These are phyloP conservation scores for Populus deltoides DNA, from an alignment of 345 rosid species.

Conservation along the genomic window DNA sequence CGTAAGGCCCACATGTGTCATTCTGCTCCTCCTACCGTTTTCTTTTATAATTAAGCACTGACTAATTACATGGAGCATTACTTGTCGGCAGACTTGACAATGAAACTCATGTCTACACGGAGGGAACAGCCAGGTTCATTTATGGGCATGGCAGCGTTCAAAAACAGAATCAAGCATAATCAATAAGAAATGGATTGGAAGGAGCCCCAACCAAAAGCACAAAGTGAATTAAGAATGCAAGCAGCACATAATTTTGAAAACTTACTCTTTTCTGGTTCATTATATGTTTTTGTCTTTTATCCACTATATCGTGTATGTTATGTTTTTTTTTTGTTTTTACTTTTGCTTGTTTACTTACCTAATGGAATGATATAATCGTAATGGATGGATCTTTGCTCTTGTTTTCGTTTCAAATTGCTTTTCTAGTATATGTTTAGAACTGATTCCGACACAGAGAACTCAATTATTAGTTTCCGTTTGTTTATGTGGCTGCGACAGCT, in stretches of 20 bases:
- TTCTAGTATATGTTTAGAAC: not conserved
- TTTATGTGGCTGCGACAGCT: too few species aligned
- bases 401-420: not conserved
- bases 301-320: not conserved
- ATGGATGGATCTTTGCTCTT: conserved; percentile 1
- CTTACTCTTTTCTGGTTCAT: not conserved
- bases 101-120: conserved; percentile 65
- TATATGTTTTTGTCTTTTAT: conserved; percentile 7
- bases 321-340: not conserved
- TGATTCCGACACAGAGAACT: not conserved
- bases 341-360: conserved; percentile 10
- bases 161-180: conserved; percentile 28
- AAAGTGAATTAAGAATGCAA: conserved; percentile 14
- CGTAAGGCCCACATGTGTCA: conserved; percentile 29
- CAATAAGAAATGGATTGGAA: not conserved
- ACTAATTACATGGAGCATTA: not conserved
- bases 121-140: conserved; percentile 57
- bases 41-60: not conserved
- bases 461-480: too few species aligned
- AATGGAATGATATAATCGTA: conserved; percentile 9
- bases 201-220: conserved; percentile 9
- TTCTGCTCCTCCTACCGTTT: too few species aligned
- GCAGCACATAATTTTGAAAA: not conserved
- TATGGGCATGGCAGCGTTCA: conserved; percentile 52
- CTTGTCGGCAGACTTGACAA: conserved; percentile 37